Conservation (phyloP, 352 stramenopile species). For the Sclerospora graminicola region DNA sequence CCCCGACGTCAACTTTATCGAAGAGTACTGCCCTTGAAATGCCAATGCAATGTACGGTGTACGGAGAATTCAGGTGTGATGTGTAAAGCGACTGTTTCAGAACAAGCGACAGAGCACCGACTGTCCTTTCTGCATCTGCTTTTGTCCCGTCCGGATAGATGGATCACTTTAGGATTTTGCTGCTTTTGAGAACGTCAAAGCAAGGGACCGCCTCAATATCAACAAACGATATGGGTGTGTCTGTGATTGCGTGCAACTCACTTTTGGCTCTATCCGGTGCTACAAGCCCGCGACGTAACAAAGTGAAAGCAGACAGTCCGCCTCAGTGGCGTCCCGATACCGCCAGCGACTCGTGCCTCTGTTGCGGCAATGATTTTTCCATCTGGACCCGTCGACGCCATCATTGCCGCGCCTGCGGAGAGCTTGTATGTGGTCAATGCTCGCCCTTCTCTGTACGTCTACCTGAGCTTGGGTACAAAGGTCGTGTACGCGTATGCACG, state of each 20-base stretch:
- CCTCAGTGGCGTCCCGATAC: slow-evolving; percentile 62
- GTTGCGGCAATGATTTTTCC: slow-evolving; percentile 60
- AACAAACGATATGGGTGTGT: slow-evolving; percentile 12
- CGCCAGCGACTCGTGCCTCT: slow-evolving; percentile 58
- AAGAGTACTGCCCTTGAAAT: too few relatives aligned
- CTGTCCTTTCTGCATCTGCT: too few relatives aligned
- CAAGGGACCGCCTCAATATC: neutral
- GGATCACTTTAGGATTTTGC: too few relatives aligned
- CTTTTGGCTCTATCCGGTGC: slow-evolving; percentile 5
- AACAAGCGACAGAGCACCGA: too few relatives aligned
- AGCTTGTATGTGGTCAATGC: slow-evolving; percentile 69
- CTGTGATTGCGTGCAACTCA: slow-evolving; percentile 14
- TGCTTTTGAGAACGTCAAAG: too few relatives aligned
- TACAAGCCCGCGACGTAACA: neutral
- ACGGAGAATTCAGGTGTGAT: too few relatives aligned
- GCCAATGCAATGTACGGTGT: too few relatives aligned
- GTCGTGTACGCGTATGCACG: slow-evolving; percentile 63
- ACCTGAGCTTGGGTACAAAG: slow-evolving; percentile 55
- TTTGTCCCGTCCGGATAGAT: too few relatives aligned
- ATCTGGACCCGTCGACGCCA: slow-evolving; percentile 63
- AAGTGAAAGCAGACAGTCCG: neutral
- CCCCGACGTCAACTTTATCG: too few relatives aligned
- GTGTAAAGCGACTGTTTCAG: too few relatives aligned
- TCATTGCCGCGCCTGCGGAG: slow-evolving; percentile 68
- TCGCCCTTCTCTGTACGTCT: slow-evolving; percentile 47